Base-by-base conservation (phyloP, 306 rosid genomes). In the Acacia confusa region DNA sequence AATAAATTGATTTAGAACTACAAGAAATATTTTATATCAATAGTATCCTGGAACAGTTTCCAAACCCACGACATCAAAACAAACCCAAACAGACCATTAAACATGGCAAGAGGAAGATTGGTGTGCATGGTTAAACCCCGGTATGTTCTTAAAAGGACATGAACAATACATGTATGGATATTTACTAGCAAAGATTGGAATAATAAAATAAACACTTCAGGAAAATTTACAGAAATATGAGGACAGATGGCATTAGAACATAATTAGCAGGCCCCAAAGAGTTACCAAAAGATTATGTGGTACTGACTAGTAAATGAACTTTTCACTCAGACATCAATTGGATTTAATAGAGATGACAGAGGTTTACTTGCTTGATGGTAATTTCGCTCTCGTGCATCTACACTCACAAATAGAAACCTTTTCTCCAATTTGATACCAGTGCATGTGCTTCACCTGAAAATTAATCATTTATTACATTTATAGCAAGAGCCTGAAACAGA, bases 291-390 rank as follows among this genome's bases (percentile, higher is more conserved):
- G 66, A 57, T 15, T 44, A 34, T 79, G 53, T 52, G 60, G 64
- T 57, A 79, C 74, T 48, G 71, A 73, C 38, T n/a, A 12, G 63
- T 44, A 36, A 22, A 8, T 40, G 9, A 27, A 43, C 32, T 25
- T 43, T 19, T 60, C 4, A 57, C 45, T 72, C 52, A 70, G 79
- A 76, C 75, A 81, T 47, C 74, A 81, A 48, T 19, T 80, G 67
- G 61, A 73, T 69, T 15, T 40, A 32, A 76, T 70, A 82, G 20
- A 82, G 82, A 70, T 52, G 17, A 17, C 22, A 77, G 66, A 82
- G 81, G 89, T 90, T 84, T 89, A 95, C 98, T 88, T 92, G 97
- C 97, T 95, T 77, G 98, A 95, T 17, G 95, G 98, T 81, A 95
- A 92, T 64, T 86, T 80, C 44, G 98, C 98, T 84, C 97, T 92